These are phyloP conservation scores for Nectriaceae sp. DNA, from an alignment of 2,329 filamentous ascomycete genomes.

Conservation along the genomic window DNA sequence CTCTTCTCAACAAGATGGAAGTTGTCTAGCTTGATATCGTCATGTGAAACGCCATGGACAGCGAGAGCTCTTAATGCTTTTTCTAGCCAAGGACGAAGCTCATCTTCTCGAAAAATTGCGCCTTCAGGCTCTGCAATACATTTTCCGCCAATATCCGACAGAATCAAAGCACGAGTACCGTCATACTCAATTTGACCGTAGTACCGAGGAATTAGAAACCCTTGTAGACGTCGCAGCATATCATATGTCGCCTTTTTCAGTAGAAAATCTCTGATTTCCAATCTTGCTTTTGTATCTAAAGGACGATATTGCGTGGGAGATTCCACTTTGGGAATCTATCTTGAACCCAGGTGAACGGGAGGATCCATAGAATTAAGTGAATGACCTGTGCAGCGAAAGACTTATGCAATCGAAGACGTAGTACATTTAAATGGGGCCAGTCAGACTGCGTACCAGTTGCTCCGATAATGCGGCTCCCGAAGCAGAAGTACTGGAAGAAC, in stretches of 20 bases:
- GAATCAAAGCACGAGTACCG: constrained; percentile 21
- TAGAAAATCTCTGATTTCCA: constrained; percentile 31
- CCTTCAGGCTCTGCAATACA: constrained; percentile 20
- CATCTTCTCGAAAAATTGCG: constrained; percentile 14
- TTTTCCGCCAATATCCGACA: constrained; percentile 26
- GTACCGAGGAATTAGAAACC: constrained; percentile 21
- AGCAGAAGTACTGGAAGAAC: background rate
- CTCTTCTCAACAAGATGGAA: constrained; percentile 17
- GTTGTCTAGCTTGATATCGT: constrained; percentile 25
- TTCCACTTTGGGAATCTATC: constrained; percentile 15
- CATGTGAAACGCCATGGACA: constrained; percentile 16
- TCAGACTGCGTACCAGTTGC: background rate
- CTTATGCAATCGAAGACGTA: background rate
- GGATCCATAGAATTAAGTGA: background rate
- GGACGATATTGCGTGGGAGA: constrained; percentile 16
- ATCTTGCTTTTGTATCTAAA: constrained; percentile 21
- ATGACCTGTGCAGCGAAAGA: background rate
- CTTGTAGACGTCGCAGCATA: constrained; percentile 22
- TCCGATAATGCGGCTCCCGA: background rate
- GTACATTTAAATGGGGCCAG: background rate
- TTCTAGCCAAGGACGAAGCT: constrained; percentile 2
- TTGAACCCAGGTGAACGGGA: background rate
- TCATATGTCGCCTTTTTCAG: constrained; percentile 24
- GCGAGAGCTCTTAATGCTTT: constrained; percentile 12
- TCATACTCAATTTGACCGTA: constrained; percentile 21